These are phyloP conservation scores for Wickerhamomyces strasburgensis DNA, from an alignment of 805 yeast genomes.

Conservation along the genomic window DNA sequence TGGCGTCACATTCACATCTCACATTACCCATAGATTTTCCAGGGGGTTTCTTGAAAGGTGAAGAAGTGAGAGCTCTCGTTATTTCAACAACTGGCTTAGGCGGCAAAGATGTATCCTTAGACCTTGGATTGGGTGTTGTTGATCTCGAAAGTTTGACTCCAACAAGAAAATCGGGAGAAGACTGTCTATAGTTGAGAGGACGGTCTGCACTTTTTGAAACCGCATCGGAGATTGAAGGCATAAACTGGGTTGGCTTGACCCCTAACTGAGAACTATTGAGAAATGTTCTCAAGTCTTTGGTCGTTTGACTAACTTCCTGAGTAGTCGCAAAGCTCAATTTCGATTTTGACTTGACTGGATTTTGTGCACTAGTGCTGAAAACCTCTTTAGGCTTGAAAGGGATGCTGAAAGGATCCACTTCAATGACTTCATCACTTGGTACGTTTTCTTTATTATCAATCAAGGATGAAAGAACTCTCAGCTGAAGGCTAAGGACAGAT, in stretches of 20 bases:
- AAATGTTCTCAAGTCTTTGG: slow-evolving; percentile 26
- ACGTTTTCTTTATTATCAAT: slow-evolving; percentile 3
- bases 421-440: slow-evolving; percentile 6
- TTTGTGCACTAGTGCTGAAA: background rate
- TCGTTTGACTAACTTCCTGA: slow-evolving; percentile 28
- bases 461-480: slow-evolving; percentile 27
- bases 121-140: too few species aligned
- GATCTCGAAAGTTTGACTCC: too few species aligned
- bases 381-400: slow-evolving; percentile 1
- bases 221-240: background rate
- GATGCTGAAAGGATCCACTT: slow-evolving; percentile 20
- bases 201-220: background rate
- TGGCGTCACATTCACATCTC: slow-evolving; percentile 29
- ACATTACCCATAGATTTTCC: slow-evolving; percentile 1
- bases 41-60: too few species aligned
- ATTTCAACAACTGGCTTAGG: too few species aligned
- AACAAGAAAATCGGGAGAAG: too few species aligned
- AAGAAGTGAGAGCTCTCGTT: too few species aligned
- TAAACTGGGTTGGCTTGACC: slow-evolving; percentile 28
- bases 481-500: slow-evolving; percentile 13
- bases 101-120: too few species aligned
- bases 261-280: slow-evolving; percentile 23
- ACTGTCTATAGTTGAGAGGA: too few species aligned
- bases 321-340: slow-evolving; percentile 4
- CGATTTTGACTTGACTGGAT: background rate